phyloP scores from a whole-genome alignment of 2,329 filamentous ascomycete species.

The Pyrenophora teres region DNA sequence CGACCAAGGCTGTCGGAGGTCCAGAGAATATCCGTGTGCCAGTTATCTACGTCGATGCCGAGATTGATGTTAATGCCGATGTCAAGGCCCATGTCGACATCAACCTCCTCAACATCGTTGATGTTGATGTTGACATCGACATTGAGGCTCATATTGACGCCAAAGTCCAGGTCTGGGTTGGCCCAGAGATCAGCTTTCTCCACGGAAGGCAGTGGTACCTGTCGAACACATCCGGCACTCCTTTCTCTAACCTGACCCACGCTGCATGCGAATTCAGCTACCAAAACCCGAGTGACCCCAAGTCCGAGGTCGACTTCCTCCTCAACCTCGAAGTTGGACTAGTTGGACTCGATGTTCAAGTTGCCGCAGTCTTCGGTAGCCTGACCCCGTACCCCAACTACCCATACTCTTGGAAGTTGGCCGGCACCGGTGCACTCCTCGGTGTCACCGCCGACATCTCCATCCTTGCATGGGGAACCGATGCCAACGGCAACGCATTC shows the following conservation, averaged over 20 bases:
- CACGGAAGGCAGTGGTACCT: slow-evolving; percentile 24
- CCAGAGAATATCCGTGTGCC: slow-evolving; percentile 5
- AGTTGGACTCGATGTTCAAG: slow-evolving; percentile 14
- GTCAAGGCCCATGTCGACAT: no score
- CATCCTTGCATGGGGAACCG: slow-evolving; percentile 26
- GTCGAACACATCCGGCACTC: slow-evolving; percentile 18
- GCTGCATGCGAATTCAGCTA: slow-evolving; percentile 26
- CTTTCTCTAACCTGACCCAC: slow-evolving; percentile 17
- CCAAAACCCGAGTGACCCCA: slow-evolving; percentile 5
- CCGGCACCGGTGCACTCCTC: slow-evolving; percentile 18
- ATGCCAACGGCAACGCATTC: slow-evolving; percentile 12
- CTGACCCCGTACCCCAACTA: slow-evolving; percentile 10
- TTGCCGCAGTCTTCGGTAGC: slow-evolving; percentile 22
- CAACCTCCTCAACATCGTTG: neutral
- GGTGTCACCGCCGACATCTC: slow-evolving; percentile 18
- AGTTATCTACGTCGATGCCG: slow-evolving; percentile 6
- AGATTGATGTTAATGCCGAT: neutral
- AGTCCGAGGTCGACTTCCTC: slow-evolving; percentile 21
- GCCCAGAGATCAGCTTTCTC: slow-evolving; percentile 16
- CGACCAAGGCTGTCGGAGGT: neutral
- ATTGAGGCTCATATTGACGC: no score
- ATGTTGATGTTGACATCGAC: neutral
- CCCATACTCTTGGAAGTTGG: slow-evolving; percentile 9
- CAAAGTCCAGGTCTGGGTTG: slow-evolving; percentile 5
- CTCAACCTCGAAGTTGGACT: slow-evolving; percentile 23